phyloP scores from a whole-genome alignment of 2,329 filamentous ascomycete species.

The Neonectria hederae region DNA sequence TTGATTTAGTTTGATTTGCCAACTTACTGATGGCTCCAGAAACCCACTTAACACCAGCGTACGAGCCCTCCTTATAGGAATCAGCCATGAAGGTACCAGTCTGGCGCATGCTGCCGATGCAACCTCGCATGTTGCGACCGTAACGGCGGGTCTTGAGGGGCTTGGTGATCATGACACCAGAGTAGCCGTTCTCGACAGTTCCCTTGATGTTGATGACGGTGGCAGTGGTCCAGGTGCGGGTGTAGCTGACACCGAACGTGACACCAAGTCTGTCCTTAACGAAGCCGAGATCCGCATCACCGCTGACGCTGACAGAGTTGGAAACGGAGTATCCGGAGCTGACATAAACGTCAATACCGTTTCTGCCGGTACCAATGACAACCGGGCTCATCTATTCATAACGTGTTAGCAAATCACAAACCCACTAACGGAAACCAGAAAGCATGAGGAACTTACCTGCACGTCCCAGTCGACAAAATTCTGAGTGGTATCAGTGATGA shows the following conservation, averaged over 20 bases:
- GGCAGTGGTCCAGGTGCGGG: constrained; percentile 21
- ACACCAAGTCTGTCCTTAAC: constrained; percentile 17
- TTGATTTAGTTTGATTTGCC: not conserved
- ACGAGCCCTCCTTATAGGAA: constrained; percentile 18
- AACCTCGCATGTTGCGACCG: constrained; percentile 22
- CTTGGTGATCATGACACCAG: constrained; percentile 26
- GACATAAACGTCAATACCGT: constrained; percentile 22
- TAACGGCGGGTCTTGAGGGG: constrained; percentile 23
- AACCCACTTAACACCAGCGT: constrained; percentile 23
- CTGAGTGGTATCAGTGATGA: constrained; percentile 22
- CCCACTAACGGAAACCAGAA: too few relatives aligned
- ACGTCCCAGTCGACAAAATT: constrained; percentile 26
- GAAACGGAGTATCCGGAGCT: constrained; percentile 19
- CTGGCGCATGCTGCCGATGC: constrained; percentile 16
- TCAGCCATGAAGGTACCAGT: constrained; percentile 23
- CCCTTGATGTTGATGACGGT: constrained; percentile 20
- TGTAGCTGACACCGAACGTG: constrained; percentile 20
- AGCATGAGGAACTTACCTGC: not conserved
- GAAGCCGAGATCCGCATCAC: constrained; percentile 7
- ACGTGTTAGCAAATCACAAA: not conserved
- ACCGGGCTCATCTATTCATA: constrained; percentile 18
- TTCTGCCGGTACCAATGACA: constrained; percentile 9
- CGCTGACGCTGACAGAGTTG: constrained; percentile 22
- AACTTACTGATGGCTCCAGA: constrained; percentile 22
- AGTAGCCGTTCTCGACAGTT: constrained; percentile 16